Base-by-base conservation (phyloP, 306 rosid species). In the Inga oerstediana region DNA sequence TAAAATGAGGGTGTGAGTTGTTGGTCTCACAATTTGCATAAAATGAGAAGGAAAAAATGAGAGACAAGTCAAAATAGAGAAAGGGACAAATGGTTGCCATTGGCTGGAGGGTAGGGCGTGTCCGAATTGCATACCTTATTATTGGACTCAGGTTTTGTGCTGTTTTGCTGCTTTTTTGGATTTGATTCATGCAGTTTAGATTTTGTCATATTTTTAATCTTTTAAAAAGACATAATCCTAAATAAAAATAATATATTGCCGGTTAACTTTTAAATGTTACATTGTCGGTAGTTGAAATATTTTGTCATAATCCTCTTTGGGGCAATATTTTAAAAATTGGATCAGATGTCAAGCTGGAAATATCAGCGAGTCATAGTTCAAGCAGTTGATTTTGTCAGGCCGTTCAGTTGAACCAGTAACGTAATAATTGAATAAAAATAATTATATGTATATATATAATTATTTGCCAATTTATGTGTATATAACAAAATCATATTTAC, bases 1-100 rank as follows among this genome's bases (percentile, higher is more conserved):
- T 34, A 16, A 52, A 52, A 52, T 52, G 59, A 17, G n/a, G 64
- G 65, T 15, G 58, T 69, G 58, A 64, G 69, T 51, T 82, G 85
- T 65, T 37, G 20, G 69, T 61, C 9, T 45, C 49, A 59, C 6
- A 4, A 61, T 12, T 13, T 10, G 19, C 49, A 22, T 17, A 61
- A 19, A 44, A 46, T 24, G 45, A 34, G 34, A n/a, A 16, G 4
- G 15, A 69, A 58, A 58, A 58, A 58, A 8, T 7, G 12, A 2
- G 30, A n/a, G 76, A 44, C 76, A 45, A 44, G 24, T 49, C 3
- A 61, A 62, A 62, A 62, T 30, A 15, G 34, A 43, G 19, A 71
- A 72, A 44, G n/a, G 76, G 14, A 45, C 76, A 72, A 45, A 72
- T 46, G 22, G 76, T 46, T 45, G 39, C 76, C 76, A 72, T 46